phyloP scores from a whole-genome alignment of 345 rosid species.

The Lumnitzera racemosa region DNA sequence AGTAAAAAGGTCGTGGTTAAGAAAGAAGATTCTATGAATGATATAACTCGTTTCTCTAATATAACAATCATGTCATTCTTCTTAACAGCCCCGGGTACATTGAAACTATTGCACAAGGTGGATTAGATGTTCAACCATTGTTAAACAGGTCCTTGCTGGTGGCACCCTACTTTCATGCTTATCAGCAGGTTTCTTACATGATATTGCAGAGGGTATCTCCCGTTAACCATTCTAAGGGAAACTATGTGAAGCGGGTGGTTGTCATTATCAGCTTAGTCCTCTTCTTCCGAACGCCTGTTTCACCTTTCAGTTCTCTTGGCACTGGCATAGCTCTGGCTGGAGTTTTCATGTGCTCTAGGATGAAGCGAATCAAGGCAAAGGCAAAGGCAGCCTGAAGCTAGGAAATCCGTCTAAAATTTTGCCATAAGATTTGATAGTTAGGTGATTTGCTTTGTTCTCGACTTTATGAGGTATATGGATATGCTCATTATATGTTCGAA shows the following conservation, averaged over 20 bases:
- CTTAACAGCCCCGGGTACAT: conserved; percentile 27
- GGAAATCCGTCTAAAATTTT: conserved; percentile 6
- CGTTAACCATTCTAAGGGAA: conserved; percentile 46
- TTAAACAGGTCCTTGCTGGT: conserved; percentile 61
- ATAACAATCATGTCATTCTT: conserved; percentile 44
- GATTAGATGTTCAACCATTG: conserved; percentile 64
- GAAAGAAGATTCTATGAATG: conserved; percentile 46
- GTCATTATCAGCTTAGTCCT: conserved; percentile 48
- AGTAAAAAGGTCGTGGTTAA: conserved; percentile 45
- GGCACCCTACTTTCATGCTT: conserved; percentile 92
- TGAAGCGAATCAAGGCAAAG: conserved; percentile 42
- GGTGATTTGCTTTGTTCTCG: conserved; percentile 1
- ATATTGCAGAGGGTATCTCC: conserved; percentile 48
- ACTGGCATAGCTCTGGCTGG: conserved; percentile 45
- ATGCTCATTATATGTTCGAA: background rate
- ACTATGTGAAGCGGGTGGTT: conserved; percentile 49
- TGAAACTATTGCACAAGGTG: conserved; percentile 40
- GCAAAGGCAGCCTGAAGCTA: conserved; percentile 26
- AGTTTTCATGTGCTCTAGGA: conserved; percentile 44
- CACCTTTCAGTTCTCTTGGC: conserved; percentile 36
- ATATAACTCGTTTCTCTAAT: conserved; percentile 43
- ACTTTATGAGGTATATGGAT: conserved; percentile 1
- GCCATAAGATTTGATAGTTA: background rate
- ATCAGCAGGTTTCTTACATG: conserved; percentile 79
- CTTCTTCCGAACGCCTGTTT: conserved; percentile 39